phyloP scores from a whole-genome alignment of 305 asterid species.

The Coffea humblotiana region DNA sequence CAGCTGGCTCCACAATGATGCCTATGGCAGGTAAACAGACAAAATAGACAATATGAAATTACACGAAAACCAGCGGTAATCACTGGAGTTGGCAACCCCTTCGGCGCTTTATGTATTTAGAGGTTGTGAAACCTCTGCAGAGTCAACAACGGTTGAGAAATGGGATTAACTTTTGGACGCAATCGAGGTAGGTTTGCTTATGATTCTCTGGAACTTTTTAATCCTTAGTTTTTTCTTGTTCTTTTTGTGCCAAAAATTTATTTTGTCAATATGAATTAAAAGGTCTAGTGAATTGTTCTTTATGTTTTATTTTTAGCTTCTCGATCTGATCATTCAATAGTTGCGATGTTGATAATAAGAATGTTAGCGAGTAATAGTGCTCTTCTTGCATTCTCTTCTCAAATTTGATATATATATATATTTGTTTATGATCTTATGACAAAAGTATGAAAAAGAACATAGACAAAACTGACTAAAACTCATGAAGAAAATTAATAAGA shows the following conservation, averaged over 20 bases:
- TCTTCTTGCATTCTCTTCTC: conserved; percentile 4
- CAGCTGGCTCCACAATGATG: too few relatives aligned
- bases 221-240: background rate
- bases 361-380: background rate
- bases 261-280: background rate
- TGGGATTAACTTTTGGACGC: conserved; percentile 40
- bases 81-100: too few relatives aligned
- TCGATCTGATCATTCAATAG: background rate
- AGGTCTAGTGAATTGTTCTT: background rate
- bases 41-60: too few relatives aligned
- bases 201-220: background rate
- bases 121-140: conserved; percentile 26
- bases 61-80: too few relatives aligned
- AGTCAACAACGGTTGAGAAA: conserved; percentile 27
- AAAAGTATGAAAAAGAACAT: too few relatives aligned
- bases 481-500: too few relatives aligned
- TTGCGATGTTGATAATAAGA: background rate
- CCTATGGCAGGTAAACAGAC: too few relatives aligned
- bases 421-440: background rate
- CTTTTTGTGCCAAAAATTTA: background rate
- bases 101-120: background rate
- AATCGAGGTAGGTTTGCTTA: conserved; percentile 40
- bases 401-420: background rate
- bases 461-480: too few relatives aligned
- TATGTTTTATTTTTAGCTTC: background rate